phyloP scores from a whole-genome alignment of 495 filamentous ascomycete genomes.

The Achaetomiella virescens region DNA sequence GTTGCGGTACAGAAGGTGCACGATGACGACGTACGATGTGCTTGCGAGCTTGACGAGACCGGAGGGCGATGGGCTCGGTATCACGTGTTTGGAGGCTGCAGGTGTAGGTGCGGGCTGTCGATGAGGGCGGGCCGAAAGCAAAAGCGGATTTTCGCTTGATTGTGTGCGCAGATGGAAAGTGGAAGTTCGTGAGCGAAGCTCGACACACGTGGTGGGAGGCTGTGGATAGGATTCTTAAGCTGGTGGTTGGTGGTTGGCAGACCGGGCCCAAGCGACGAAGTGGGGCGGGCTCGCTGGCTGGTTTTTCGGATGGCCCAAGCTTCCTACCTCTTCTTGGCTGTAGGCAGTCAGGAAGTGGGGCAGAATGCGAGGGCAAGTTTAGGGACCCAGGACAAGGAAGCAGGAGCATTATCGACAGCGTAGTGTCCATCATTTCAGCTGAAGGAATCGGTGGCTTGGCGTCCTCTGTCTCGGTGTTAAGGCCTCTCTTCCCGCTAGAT shows the following conservation, averaged over 20 bases:
- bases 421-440: too few relatives aligned
- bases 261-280: conserved; percentile 25
- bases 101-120: not conserved
- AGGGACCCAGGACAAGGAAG: too few relatives aligned
- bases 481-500: too few relatives aligned
- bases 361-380: too few relatives aligned
- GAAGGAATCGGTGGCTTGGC: too few relatives aligned
- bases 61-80: not conserved
- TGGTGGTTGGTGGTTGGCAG: conserved; percentile 24
- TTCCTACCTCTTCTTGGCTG: conserved; percentile 9
- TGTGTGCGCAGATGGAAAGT: conserved; percentile 7
- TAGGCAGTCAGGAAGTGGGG: too few relatives aligned
- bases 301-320: conserved; percentile 30
- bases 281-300: conserved; percentile 12
- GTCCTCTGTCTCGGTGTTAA: too few relatives aligned
- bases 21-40: conserved; percentile 1
- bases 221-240: conserved; percentile 23
- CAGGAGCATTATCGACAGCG: too few relatives aligned
- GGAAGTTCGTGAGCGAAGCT: conserved; percentile 15
- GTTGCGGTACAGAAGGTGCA: not conserved
- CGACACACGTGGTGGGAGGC: conserved; percentile 20
- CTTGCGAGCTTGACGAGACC: not conserved
- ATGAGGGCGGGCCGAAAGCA: not conserved
- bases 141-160: not conserved
- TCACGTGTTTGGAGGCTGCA: not conserved